Evolutionary conservation across 2,329 filamentous ascomycete species (phyloP).

Genomic region (Fusarium sp.): DNA sequence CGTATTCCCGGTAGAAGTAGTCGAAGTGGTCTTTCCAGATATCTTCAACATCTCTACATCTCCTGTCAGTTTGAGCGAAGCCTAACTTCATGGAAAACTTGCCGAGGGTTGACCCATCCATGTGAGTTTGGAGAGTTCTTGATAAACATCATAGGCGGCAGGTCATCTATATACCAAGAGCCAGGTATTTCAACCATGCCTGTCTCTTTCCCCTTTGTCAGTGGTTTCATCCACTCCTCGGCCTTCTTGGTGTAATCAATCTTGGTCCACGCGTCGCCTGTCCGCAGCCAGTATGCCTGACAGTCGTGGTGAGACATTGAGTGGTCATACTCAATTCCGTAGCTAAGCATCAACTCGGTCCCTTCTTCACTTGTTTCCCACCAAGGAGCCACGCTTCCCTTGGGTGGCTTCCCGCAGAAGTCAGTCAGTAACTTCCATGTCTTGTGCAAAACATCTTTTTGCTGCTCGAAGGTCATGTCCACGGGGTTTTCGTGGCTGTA

Average conservation of each 20-base stretch:
- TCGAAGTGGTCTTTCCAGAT: constrained; percentile 4
- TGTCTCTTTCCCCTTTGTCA: constrained; percentile 67
- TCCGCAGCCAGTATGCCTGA: constrained; percentile 71
- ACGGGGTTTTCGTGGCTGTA: constrained; percentile 80
- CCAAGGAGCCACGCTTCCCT: constrained; percentile 78
- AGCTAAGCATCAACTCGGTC: constrained; percentile 70
- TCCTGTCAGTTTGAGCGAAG: neutral
- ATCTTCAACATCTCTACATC: neutral
- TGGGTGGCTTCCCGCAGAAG: constrained; percentile 73
- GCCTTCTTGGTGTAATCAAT: constrained; percentile 66
- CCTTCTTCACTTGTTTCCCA: constrained; percentile 79
- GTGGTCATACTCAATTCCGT: constrained; percentile 77
- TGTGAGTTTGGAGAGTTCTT: constrained; percentile 5
- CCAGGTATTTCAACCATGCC: constrained; percentile 72
- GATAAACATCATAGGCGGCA: constrained; percentile 77
- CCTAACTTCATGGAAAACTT: rapidly evolving
- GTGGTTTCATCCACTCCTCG: constrained; percentile 57
- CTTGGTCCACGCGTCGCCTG: constrained; percentile 74
- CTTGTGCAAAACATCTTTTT: constrained; percentile 80
- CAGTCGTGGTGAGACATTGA: constrained; percentile 73
- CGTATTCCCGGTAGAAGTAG: constrained; percentile 2
- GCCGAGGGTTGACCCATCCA: constrained; percentile 1
- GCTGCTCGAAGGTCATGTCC: constrained; percentile 79
- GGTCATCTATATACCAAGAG: constrained; percentile 71
- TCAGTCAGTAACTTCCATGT: constrained; percentile 77